phyloP scores from a whole-genome alignment of 768 basidiomycete genomes.

The Pleurotus citrinopileatus region DNA sequence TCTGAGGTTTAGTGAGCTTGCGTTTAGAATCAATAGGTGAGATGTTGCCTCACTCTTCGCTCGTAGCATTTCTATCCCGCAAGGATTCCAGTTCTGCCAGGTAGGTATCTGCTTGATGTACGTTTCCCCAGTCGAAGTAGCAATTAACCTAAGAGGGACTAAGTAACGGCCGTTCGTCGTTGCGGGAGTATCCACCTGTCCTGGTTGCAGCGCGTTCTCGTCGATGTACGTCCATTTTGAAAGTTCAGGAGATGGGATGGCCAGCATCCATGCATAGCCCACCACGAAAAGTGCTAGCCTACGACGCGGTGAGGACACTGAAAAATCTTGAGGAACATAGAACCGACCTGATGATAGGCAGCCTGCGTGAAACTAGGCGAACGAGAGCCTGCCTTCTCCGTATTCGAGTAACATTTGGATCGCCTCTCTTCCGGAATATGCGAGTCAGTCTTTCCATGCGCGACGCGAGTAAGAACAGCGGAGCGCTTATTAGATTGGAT shows the following conservation, averaged over 20 bases:
- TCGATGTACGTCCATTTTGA: slow-evolving; percentile 79
- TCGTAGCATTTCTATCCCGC: slow-evolving; percentile 60
- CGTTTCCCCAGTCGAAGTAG: slow-evolving; percentile 90
- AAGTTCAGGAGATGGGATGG: slow-evolving; percentile 65
- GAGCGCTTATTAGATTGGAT: slow-evolving; percentile 3
- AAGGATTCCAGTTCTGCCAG: slow-evolving; percentile 66
- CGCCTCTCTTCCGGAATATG: slow-evolving; percentile 5
- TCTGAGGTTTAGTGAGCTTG: slow-evolving; percentile 35
- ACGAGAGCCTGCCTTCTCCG: slow-evolving; percentile 40
- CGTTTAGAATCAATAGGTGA: not conserved
- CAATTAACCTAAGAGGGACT: slow-evolving; percentile 68
- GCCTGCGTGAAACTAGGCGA: slow-evolving; percentile 29
- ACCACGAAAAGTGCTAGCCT: slow-evolving; percentile 57
- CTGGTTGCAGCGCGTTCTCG: slow-evolving; percentile 94
- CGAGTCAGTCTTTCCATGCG: slow-evolving; percentile 1
- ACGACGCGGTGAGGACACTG: slow-evolving; percentile 9
- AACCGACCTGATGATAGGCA: slow-evolving; percentile 35
- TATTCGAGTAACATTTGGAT: slow-evolving; percentile 38
- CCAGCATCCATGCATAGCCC: slow-evolving; percentile 84
- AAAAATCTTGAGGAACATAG: too few relatives aligned
- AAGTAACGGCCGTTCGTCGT: too few relatives aligned
- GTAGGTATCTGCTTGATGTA: slow-evolving; percentile 82
- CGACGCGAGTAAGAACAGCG: not conserved
- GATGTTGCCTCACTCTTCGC: slow-evolving; percentile 61
- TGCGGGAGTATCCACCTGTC: slow-evolving; percentile 54